These are phyloP conservation scores for Paxillus ammoniavirescens DNA, from an alignment of 768 basidiomycete genomes.

Conservation along the genomic window DNA sequence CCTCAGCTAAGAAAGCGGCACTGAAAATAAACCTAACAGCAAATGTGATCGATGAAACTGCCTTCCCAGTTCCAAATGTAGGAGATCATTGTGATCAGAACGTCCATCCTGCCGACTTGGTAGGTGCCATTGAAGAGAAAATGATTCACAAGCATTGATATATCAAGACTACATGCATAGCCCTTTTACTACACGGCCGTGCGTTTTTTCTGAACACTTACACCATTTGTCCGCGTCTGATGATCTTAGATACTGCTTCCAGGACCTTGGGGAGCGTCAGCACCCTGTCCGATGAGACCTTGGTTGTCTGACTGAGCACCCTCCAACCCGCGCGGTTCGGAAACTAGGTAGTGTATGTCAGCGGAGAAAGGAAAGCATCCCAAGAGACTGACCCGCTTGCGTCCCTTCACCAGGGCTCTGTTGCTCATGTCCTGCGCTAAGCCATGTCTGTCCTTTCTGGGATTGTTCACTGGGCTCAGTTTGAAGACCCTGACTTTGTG, in stretches of 20 bases:
- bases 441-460: background rate
- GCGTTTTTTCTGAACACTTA: too few species aligned
- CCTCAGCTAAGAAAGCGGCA: background rate
- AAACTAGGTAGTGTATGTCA: background rate
- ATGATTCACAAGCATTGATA: too few species aligned
- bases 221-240: too few species aligned
- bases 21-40: too few species aligned
- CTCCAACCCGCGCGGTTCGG: background rate
- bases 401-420: background rate
- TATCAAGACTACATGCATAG: too few species aligned
- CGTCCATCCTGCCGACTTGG: too few species aligned
- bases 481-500: background rate
- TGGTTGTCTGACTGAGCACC: background rate
- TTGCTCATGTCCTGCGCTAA: background rate
- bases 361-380: background rate
- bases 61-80: too few species aligned
- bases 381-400: conserved; percentile 1
- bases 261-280: conserved; percentile 4
- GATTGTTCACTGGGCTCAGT: background rate
- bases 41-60: too few species aligned
- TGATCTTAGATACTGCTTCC: conserved; percentile 2
- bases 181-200: too few species aligned
- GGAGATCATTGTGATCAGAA: too few species aligned
- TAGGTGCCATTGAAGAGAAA: too few species aligned
- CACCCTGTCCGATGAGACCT: background rate